phyloP scores from a whole-genome alignment of 2,329 filamentous ascomycete species.

The Elsinoe ampelina region DNA sequence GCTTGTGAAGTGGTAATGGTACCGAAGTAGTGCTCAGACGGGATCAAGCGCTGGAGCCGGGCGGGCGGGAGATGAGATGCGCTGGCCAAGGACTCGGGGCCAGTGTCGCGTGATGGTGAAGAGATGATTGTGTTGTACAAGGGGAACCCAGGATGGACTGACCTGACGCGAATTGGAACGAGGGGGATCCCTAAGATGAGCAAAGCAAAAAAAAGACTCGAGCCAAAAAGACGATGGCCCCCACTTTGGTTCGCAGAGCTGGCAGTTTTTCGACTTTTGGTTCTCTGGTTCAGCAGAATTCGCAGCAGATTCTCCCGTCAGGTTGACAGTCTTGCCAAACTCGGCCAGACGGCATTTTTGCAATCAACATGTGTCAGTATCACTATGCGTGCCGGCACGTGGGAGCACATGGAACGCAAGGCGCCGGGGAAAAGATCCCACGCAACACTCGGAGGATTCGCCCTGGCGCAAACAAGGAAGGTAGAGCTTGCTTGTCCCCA shows the following conservation, averaged over 20 bases:
- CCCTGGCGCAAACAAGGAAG: neutral
- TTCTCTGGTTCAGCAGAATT: no score
- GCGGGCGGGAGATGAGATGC: conserved; percentile 4
- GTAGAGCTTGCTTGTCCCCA: neutral
- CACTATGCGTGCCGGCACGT: neutral
- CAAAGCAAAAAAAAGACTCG: conserved; percentile 5
- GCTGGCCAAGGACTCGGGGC: neutral
- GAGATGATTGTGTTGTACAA: neutral
- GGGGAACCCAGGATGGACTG: neutral
- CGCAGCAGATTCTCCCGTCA: no score
- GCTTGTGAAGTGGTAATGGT: neutral
- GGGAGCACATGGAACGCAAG: neutral
- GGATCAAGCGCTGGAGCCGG: neutral
- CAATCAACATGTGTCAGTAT: conserved; percentile 6
- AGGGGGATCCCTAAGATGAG: no score
- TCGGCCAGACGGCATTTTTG: neutral
- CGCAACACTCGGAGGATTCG: neutral
- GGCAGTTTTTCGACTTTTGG: no score
- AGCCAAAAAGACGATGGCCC: conserved; percentile 2
- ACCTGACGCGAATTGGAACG: neutral
- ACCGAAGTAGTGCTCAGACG: neutral
- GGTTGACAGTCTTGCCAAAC: neutral
- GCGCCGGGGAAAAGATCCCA: neutral
- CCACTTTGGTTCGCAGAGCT: neutral
- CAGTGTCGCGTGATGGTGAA: conserved; percentile 7